Conservation (phyloP, 164 flowering plant genomes). For the Kingdonia uniflora region DNA sequence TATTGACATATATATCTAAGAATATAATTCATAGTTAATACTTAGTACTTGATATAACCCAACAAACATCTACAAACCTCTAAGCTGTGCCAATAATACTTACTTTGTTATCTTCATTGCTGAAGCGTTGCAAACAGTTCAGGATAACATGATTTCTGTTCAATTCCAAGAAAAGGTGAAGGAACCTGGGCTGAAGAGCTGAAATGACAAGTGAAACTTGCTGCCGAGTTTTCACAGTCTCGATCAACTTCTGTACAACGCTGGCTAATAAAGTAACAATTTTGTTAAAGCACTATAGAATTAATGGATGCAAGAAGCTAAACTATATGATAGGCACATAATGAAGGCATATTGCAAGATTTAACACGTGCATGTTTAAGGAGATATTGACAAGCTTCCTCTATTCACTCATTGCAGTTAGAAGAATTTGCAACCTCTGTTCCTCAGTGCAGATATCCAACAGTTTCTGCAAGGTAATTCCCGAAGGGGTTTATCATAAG, state of each 20-base stretch:
- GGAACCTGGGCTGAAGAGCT: constrained; percentile 60
- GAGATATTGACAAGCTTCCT: constrained; percentile 60
- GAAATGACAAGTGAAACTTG: constrained; percentile 39
- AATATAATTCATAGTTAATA: too few species aligned
- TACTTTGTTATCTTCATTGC: constrained; percentile 66
- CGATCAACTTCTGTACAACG: constrained; percentile 85
- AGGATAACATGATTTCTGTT: constrained; percentile 87
- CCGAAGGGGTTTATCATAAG: constrained; percentile 85
- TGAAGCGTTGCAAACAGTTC: constrained; percentile 60
- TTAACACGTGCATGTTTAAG: constrained; percentile 72
- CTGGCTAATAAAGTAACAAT: constrained; percentile 38
- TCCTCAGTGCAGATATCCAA: constrained; percentile 68
- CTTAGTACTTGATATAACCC: too few species aligned
- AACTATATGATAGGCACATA: too few species aligned
- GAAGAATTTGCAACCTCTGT: constrained; percentile 50
- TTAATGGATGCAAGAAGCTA: neutral
- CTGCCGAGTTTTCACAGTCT: constrained; percentile 46
- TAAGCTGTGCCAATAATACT: neutral
- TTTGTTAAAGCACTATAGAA: neutral
- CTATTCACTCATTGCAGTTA: constrained; percentile 31
- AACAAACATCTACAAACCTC: neutral
- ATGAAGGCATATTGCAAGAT: neutral
- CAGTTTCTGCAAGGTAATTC: constrained; percentile 80
- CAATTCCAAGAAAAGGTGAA: constrained; percentile 55
- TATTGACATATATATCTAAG: too few species aligned